Conservation (phyloP, 2,329 filamentous ascomycete species). For the Calonectria hawksworthii region DNA sequence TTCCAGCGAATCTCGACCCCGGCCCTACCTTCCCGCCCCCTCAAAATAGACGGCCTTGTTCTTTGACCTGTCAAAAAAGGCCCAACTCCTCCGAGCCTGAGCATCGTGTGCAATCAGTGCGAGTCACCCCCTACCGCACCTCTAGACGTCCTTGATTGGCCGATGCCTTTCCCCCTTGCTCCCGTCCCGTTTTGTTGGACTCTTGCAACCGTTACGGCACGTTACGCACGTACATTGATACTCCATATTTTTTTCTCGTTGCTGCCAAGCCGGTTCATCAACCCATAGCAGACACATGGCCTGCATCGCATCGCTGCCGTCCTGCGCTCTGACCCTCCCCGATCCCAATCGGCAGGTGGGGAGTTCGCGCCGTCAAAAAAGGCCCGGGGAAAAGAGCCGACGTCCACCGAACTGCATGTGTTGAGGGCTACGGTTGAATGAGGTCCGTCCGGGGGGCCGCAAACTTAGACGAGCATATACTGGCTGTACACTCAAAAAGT, state of each 20-base stretch:
- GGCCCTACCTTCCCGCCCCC: slow-evolving; percentile 1
- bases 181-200: neutral
- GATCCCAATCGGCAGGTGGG: neutral
- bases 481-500: neutral
- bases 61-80: slow-evolving; percentile 7
- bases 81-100: neutral
- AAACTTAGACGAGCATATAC: neutral
- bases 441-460: neutral
- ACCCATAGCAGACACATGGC: slow-evolving; percentile 5
- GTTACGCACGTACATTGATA: neutral
- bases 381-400: neutral
- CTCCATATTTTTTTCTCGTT: neutral
- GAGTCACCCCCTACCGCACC: neutral
- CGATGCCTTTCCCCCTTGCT: neutral
- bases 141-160: neutral
- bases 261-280: slow-evolving; percentile 6
- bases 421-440: neutral
- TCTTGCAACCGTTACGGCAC: slow-evolving; percentile 5
- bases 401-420: neutral
- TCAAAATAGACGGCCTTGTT: slow-evolving; percentile 5
- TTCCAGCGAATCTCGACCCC: neutral
- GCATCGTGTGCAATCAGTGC: neutral
- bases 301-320: neutral
- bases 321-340: neutral
- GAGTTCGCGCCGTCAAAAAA: neutral